phyloP scores from a whole-genome alignment of 2,329 filamentous ascomycete species.

The Neofusicoccum kwambonambiense region DNA sequence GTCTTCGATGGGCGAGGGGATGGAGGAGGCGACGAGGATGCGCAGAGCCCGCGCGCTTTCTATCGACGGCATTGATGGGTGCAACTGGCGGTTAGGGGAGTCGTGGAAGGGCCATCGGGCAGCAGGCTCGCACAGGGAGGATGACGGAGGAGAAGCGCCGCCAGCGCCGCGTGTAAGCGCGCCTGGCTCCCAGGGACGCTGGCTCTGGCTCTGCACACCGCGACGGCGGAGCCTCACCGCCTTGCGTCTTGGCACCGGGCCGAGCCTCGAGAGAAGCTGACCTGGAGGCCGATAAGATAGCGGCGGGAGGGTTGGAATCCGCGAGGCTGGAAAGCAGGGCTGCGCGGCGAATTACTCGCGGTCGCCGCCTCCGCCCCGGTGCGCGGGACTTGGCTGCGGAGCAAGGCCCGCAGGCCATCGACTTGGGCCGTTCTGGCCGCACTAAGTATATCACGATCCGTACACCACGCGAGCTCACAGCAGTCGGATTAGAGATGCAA shows the following conservation, averaged over 20 bases:
- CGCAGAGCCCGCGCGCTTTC: conserved; percentile 17
- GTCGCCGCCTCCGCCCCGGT: not conserved
- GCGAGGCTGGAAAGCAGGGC: not conserved
- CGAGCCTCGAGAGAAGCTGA: not conserved
- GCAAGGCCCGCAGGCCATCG: not conserved
- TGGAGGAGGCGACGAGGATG: conserved; percentile 20
- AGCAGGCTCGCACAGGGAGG: not conserved
- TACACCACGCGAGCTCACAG: not conserved
- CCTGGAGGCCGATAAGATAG: not conserved
- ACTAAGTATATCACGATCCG: not conserved
- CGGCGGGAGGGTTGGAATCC: not conserved
- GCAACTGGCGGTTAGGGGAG: not conserved
- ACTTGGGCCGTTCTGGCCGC: not conserved
- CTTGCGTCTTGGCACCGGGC: conserved; percentile 8
- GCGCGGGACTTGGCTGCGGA: not conserved
- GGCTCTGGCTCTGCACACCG: not conserved
- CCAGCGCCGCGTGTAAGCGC: conserved; percentile 7
- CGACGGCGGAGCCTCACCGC: conserved; percentile 2
- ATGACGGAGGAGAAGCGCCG: conserved; percentile 5
- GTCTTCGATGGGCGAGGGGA: conserved; percentile 8
- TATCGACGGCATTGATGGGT: conserved; percentile 33
- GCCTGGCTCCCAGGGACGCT: not conserved
- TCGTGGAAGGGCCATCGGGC: not conserved
- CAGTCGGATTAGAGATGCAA: not conserved
- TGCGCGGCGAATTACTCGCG: not conserved